Evolutionary conservation across 2,329 filamentous ascomycete genomes (phyloP), one percentile per base, ranked within the genome.

Genomic region (Aspergillus fructus): DNA sequence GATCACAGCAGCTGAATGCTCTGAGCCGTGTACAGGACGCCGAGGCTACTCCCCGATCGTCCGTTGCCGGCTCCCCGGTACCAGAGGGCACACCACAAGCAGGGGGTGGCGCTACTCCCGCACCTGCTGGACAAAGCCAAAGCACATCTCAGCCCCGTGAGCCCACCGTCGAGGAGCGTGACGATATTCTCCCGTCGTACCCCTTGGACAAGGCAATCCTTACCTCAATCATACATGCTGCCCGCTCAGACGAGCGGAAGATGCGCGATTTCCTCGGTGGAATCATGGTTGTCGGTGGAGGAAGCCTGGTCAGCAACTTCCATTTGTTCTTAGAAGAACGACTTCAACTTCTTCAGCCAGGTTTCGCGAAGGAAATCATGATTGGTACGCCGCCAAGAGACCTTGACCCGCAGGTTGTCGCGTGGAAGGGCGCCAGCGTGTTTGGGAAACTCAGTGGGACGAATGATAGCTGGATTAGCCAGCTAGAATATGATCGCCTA

Each of bases 391-490:
- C 86, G n/a, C 94, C 94, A 0, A 83, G 93, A 67, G 94, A 99
- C 67, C 89, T 99, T 79, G 94, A 99, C 75, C 91, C 94, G 59
- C 92, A 97, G 76, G 93, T 97, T n/a, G 89, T 97, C 53, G 88
- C 89, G 8, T 99, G 94, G 94, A 99, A 99, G 82, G 94, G 94
- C 4, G 94, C 91, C 0, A 96, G 92, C 71, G 93, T 99, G 15
- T 99, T 97, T 79, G 93, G 91, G 3, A 92, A 96, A 77, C 78
- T 97, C 65, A 85, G 87, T 59, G 80, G 79, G 46, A 93, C 91
- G 15, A 97, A 97, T 76, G 94, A 99, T 74, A 94, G 89, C 68
- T 99, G 94, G 94, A 91, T 97, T 69, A 89, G 88, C 13, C 85
- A 86, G 47, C 81, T 89, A 67, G 93, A 97, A 80, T 97, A 93